Percentiles rank a stretch among this genome's conserved stretches.
Conservation (phyloP, 306 rosid species). For the Canavalia gladiata region DNA sequence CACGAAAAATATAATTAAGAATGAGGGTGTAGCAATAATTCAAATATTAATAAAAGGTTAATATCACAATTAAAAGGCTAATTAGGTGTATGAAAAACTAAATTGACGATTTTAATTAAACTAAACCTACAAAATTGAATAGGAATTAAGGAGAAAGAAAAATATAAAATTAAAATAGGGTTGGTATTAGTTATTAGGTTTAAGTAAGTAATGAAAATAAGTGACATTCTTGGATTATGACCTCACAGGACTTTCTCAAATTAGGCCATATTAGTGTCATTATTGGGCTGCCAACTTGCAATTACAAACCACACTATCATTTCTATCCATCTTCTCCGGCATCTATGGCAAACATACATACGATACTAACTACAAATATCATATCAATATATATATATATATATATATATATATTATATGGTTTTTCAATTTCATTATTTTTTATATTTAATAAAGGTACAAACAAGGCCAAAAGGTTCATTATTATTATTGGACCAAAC, state of each 20-base stretch:
- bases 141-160: neutral
- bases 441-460: too few relatives aligned
- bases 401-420: neutral
- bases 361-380: neutral
- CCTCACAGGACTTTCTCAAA: neutral
- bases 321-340: conserved; percentile 32
- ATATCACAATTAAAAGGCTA: conserved; percentile 4
- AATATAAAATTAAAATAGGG: conserved; percentile 15
- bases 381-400: neutral
- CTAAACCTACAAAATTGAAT: neutral
- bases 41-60: neutral
- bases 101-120: neutral
- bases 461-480: neutral
- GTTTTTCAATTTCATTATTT: too few relatives aligned
- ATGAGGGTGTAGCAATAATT: neutral
- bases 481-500: conserved; percentile 19
- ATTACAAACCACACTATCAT: neutral
- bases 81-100: conserved; percentile 3
- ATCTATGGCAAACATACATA: conserved; percentile 16
- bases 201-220: neutral
- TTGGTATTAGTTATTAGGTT: neutral
- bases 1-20: neutral
- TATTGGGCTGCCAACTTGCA: conserved; percentile 23
- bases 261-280: neutral
- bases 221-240: conserved; percentile 5